Conservation (phyloP, 2,329 filamentous ascomycete species). For the Bretziella fagacearum region DNA sequence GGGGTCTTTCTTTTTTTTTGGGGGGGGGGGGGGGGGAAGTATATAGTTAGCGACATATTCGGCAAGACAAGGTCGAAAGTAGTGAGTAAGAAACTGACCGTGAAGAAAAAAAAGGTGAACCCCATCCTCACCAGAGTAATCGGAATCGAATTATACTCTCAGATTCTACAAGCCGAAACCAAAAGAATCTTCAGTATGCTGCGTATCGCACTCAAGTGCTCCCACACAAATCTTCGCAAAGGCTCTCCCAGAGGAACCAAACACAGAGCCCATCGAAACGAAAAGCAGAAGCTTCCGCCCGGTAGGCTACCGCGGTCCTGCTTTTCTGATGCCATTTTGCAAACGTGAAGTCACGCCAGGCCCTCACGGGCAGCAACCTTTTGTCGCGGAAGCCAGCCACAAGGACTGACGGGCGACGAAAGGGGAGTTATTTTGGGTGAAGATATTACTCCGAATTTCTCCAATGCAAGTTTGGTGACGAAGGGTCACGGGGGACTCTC, state of each 20-base stretch:
- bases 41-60: too few relatives aligned
- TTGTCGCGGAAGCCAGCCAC: conserved; percentile 13
- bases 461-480: conserved; percentile 56
- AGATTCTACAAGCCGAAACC: conserved; percentile 17
- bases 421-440: conserved; percentile 29
- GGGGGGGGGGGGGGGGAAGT: too few relatives aligned
- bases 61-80: too few relatives aligned
- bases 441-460: conserved; percentile 99
- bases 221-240: conserved; percentile 68
- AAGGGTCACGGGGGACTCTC: not conserved
- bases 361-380: conserved; percentile 63
- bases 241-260: conserved; percentile 65
- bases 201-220: conserved; percentile 95
- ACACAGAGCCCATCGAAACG: conserved; percentile 9
- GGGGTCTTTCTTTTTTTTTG: too few relatives aligned
- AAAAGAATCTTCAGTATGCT: conserved; percentile 34
- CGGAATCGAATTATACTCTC: conserved; percentile 65
- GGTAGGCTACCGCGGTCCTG: conserved; percentile 27
- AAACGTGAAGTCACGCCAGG: conserved; percentile 66
- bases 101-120: conserved; percentile 27
- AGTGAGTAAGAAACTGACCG: too few relatives aligned
- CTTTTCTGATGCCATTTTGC: conserved; percentile 91
- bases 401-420: conserved; percentile 19
- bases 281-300: not conserved
- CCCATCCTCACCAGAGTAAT: conserved; percentile 75